Evolutionary conservation across 768 basidiomycete genomes (phyloP).

Genomic region (Rhizopogon sp.): DNA sequence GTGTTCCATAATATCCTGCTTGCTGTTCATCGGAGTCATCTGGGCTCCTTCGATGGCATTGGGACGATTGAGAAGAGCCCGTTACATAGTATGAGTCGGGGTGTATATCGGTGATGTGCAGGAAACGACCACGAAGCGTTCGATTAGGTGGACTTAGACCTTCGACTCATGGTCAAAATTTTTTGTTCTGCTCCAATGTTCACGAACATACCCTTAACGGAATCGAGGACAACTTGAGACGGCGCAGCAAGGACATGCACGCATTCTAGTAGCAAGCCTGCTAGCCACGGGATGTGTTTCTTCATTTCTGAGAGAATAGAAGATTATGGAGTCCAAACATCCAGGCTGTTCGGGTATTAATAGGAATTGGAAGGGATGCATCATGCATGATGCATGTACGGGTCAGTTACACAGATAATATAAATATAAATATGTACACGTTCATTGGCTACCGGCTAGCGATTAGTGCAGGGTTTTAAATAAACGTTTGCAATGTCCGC

Average conservation of each 20-base stretch:
- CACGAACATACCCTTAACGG: slow-evolving; percentile 6
- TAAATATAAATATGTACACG: too few species aligned
- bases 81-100: slow-evolving; percentile 64
- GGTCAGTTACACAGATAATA: too few species aligned
- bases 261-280: slow-evolving; percentile 3
- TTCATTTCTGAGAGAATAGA: background rate
- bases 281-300: background rate
- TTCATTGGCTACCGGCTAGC: too few species aligned
- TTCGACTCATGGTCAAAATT: background rate
- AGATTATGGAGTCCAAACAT: background rate
- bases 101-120: slow-evolving; percentile 84
- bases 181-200: background rate
- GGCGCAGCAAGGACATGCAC: slow-evolving; percentile 27
- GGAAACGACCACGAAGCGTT: slow-evolving; percentile 65
- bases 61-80: slow-evolving; percentile 47
- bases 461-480: too few species aligned
- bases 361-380: background rate
- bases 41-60: slow-evolving; percentile 61
- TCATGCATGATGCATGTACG: background rate
- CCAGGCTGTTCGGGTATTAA: background rate
- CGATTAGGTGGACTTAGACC: slow-evolving; percentile 13
- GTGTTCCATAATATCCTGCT: slow-evolving; percentile 62
- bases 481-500: too few species aligned
- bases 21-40: slow-evolving; percentile 40
- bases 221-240: slow-evolving; percentile 34